Evolutionary conservation across 208 protist genomes (phyloP).

Genomic region (Lotmaria passim): DNA sequence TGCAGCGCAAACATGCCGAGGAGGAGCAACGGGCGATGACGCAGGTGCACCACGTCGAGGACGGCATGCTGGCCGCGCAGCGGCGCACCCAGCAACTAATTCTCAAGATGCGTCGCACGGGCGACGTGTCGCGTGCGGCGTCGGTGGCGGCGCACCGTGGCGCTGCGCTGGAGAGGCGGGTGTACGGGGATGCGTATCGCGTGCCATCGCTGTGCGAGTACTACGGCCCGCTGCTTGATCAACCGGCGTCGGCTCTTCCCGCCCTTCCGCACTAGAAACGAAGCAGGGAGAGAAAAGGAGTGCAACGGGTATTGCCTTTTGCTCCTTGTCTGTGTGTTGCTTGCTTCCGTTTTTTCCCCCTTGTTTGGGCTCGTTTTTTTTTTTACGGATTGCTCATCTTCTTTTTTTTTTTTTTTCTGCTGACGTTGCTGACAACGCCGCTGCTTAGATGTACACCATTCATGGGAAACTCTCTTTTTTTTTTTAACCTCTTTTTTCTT

Average conservation of each 20-base stretch:
- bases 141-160: conserved; percentile 45
- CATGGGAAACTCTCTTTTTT: not conserved
- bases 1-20: conserved; percentile 14
- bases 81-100: conserved; percentile 38
- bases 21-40: conserved; percentile 20
- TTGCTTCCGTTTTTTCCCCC: not conserved
- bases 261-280: not conserved
- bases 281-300: not conserved
- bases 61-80: conserved; percentile 67
- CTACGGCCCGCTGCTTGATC: conserved; percentile 53
- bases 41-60: conserved; percentile 52
- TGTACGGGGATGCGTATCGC: conserved; percentile 51
- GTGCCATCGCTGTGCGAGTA: conserved; percentile 65
- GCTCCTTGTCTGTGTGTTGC: not conserved
- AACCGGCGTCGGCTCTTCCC: conserved; percentile 4
- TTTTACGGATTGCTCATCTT: not conserved
- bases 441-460: conserved; percentile 6
- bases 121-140: conserved; percentile 27
- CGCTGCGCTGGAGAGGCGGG: conserved; percentile 47
- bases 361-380: not conserved
- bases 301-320: not conserved
- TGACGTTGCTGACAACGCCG: not conserved
- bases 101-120: conserved; percentile 35
- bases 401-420: not conserved
- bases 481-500: not conserved